phyloP scores from a whole-genome alignment of 805 yeast genomes.

The Kodamaea lidongshanica region DNA sequence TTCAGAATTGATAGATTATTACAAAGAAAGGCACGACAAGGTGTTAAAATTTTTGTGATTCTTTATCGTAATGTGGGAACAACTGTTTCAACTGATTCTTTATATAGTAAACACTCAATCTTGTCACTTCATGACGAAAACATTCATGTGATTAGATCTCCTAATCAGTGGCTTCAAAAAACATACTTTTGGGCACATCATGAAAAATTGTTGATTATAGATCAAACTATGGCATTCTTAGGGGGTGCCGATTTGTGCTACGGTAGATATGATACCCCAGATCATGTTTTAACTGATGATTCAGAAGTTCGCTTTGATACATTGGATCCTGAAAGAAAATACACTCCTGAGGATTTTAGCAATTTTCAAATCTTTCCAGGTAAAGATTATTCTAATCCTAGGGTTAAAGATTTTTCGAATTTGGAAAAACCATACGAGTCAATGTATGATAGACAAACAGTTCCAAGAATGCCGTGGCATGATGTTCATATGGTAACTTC shows the following conservation, averaged over 20 bases:
- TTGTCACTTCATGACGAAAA: conserved; percentile 74
- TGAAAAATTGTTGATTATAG: conserved; percentile 83
- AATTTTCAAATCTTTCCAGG: conserved; percentile 81
- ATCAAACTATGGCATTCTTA: conserved; percentile 79
- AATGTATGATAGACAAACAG: conserved; percentile 74
- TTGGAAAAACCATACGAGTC: conserved; percentile 84
- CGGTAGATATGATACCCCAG: conserved; percentile 96
- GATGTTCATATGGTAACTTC: conserved; percentile 94
- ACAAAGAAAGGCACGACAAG: conserved; percentile 86
- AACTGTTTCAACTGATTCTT: conserved; percentile 88
- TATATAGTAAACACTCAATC: conserved; percentile 90
- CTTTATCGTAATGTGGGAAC: conserved; percentile 91
- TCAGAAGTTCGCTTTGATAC: conserved; percentile 30
- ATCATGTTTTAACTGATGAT: conserved; percentile 85
- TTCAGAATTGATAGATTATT: conserved; percentile 87
- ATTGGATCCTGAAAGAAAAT: conserved; percentile 24
- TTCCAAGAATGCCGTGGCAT: conserved; percentile 99
- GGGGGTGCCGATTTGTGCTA: conserved; percentile 96
- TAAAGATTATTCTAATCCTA: conserved; percentile 93
- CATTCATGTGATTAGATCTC: conserved; percentile 86
- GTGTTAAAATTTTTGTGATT: conserved; percentile 88
- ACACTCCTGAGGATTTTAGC: conserved; percentile 36
- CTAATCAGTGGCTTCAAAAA: conserved; percentile 88
- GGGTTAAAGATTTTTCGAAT: conserved; percentile 78
- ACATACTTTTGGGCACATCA: conserved; percentile 99